Evolutionary conservation across 2,329 filamentous ascomycete genomes (phyloP).

Genomic region (Aspergillus hortae): DNA sequence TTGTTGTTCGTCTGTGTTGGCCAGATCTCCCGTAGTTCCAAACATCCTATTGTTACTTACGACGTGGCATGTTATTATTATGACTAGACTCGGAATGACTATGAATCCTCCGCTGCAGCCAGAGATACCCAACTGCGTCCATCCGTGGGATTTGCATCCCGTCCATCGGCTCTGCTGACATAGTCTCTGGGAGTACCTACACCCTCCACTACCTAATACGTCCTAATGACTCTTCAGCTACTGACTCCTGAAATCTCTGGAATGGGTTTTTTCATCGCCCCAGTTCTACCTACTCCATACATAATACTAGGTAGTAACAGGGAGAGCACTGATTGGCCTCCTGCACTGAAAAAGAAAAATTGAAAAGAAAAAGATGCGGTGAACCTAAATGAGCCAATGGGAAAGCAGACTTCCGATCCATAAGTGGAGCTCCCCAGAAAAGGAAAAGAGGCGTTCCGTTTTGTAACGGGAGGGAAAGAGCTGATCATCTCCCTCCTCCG

Average conservation of each 20-base stretch:
- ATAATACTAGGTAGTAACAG: neutral
- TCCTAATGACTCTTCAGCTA: neutral
- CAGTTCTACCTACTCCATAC: neutral
- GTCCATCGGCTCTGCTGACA: neutral
- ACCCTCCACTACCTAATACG: neutral
- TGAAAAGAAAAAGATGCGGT: constrained; percentile 30
- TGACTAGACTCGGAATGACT: neutral
- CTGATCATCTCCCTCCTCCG: constrained; percentile 4
- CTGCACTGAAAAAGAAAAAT: neutral
- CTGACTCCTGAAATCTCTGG: neutral
- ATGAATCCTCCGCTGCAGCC: constrained; percentile 11
- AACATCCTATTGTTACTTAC: neutral
- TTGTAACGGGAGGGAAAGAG: constrained; percentile 11
- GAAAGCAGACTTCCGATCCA: constrained; percentile 5
- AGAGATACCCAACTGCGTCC: constrained; percentile 15
- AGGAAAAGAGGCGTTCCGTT: constrained; percentile 12
- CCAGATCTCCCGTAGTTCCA: too few relatives aligned
- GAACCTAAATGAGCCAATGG: constrained; percentile 27
- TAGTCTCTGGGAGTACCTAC: neutral
- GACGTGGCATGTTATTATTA: neutral
- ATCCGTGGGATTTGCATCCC: neutral
- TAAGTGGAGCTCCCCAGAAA: constrained; percentile 19
- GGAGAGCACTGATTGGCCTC: constrained; percentile 9
- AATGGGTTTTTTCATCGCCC: constrained; percentile 4
- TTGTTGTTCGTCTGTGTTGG: too few relatives aligned